Evolutionary conservation across 2,329 filamentous ascomycete species (phyloP).

Genomic region (Pyrenophora graminea): DNA sequence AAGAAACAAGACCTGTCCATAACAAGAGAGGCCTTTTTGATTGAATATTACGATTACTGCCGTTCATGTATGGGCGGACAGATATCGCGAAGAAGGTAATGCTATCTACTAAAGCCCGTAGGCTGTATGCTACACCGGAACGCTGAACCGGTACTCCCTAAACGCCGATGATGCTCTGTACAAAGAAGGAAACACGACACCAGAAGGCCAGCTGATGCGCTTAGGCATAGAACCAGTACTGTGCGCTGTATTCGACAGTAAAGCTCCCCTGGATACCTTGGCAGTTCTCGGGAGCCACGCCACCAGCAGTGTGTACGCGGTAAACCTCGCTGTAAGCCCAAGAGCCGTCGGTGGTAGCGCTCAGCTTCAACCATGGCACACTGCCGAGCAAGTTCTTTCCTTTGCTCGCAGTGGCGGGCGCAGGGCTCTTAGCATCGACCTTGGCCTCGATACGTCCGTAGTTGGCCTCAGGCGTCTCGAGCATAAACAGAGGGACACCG

Average conservation of each 20-base stretch:
- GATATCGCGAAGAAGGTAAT: constrained; percentile 25
- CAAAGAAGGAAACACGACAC: constrained; percentile 9
- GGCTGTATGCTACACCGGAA: constrained; percentile 15
- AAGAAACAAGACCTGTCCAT: neutral
- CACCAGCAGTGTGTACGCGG: constrained; percentile 81
- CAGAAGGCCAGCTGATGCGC: neutral
- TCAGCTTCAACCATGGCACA: constrained; percentile 80
- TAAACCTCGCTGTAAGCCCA: constrained; percentile 73
- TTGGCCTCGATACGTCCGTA: constrained; percentile 66
- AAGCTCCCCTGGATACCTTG: constrained; percentile 66
- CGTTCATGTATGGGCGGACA: constrained; percentile 18
- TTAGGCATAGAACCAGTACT: constrained; percentile 68
- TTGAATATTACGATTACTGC: constrained; percentile 30
- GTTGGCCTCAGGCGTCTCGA: constrained; percentile 60
- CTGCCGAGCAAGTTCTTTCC: constrained; percentile 64
- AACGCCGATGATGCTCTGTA: constrained; percentile 44
- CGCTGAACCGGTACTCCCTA: constrained; percentile 17
- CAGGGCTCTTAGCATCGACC: constrained; percentile 64
- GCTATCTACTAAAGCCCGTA: constrained; percentile 24
- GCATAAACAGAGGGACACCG: constrained; percentile 78
- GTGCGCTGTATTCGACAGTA: constrained; percentile 77
- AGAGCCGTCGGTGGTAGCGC: constrained; percentile 32
- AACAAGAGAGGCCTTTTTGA: constrained; percentile 6
- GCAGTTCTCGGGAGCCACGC: constrained; percentile 74
- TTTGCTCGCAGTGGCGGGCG: constrained; percentile 63